phyloP scores from a whole-genome alignment of 768 basidiomycete genomes.

The Atractiella rhizophila region DNA sequence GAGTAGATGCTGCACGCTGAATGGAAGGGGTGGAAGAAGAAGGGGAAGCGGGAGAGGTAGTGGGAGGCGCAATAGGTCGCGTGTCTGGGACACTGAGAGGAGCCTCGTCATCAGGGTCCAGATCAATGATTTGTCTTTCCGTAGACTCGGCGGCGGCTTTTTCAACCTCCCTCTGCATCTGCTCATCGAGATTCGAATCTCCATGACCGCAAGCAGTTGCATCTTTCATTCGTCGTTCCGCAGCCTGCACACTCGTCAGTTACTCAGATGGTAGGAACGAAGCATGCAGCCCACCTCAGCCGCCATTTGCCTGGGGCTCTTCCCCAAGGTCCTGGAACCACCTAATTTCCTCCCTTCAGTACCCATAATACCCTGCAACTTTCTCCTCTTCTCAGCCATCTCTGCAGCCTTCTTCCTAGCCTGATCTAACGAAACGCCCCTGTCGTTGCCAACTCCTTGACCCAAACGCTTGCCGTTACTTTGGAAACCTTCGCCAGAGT shows the following conservation, averaged over 20 bases:
- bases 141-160: constrained; percentile 9
- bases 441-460: constrained; percentile 33
- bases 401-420: constrained; percentile 44
- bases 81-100: not conserved
- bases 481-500: constrained; percentile 75
- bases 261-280: constrained; percentile 1
- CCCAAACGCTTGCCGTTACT: constrained; percentile 47
- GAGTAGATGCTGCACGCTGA: not conserved
- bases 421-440: not conserved
- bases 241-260: constrained; percentile 34
- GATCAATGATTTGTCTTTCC: not conserved
- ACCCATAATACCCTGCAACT: constrained; percentile 27
- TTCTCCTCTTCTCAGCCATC: constrained; percentile 50
- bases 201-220: constrained; percentile 36
- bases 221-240: constrained; percentile 49
- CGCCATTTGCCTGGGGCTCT: constrained; percentile 45
- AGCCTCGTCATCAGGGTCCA: constrained; percentile 1
- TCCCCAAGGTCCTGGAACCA: constrained; percentile 15
- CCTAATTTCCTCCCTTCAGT: constrained; percentile 39
- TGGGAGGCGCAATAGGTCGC: not conserved
- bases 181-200: constrained; percentile 12
- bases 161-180: constrained; percentile 9
- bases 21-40: not conserved
- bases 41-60: not conserved
- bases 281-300: constrained; percentile 31